phyloP scores from a whole-genome alignment of 2,329 filamentous ascomycete genomes.

The Paraphaeosphaeria minitans region DNA sequence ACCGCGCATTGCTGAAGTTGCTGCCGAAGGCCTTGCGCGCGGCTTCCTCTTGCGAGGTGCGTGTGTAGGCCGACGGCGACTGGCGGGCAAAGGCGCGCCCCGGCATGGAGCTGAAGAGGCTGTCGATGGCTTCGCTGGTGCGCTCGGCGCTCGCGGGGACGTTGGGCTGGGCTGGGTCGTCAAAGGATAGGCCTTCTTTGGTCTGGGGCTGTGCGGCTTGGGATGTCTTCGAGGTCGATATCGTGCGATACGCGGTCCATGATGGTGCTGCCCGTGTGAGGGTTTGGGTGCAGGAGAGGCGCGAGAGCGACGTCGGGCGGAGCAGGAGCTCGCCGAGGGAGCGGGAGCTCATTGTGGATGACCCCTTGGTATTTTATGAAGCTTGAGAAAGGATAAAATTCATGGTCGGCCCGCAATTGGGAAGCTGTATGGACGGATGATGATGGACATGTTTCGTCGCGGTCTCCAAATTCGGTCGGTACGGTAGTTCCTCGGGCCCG shows the following conservation, averaged over 20 bases:
- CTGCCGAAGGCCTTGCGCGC: conserved; percentile 25
- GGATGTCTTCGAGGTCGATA: conserved; percentile 10
- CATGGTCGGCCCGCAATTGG: conserved; percentile 2
- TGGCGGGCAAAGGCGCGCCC: neutral
- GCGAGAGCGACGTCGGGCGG: conserved; percentile 33
- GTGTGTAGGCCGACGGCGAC: neutral
- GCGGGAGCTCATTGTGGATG: conserved; percentile 35
- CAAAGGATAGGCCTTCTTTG: conserved; percentile 6
- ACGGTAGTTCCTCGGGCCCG: conserved; percentile 16
- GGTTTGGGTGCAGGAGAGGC: conserved; percentile 19
- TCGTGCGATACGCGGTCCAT: conserved; percentile 23
- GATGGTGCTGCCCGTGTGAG: conserved; percentile 16
- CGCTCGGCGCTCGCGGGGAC: conserved; percentile 12
- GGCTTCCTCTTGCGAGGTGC: neutral
- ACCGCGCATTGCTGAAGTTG: conserved; percentile 18
- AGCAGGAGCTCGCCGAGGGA: conserved; percentile 40
- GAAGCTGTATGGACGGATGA: neutral
- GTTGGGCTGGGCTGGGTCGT: conserved; percentile 1
- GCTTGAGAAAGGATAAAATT: neutral
- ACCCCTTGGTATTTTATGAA: neutral
- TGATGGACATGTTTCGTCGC: conserved; percentile 17
- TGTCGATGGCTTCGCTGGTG: conserved; percentile 29
- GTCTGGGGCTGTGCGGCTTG: conserved; percentile 20
- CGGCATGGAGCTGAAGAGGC: conserved; percentile 25
- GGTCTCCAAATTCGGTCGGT: conserved; percentile 32